Percentiles rank a stretch among this genome's conserved stretches.
Evolutionary conservation across 345 rosid genomes (phyloP).

Genomic region (Eucalyptus curtisii): DNA sequence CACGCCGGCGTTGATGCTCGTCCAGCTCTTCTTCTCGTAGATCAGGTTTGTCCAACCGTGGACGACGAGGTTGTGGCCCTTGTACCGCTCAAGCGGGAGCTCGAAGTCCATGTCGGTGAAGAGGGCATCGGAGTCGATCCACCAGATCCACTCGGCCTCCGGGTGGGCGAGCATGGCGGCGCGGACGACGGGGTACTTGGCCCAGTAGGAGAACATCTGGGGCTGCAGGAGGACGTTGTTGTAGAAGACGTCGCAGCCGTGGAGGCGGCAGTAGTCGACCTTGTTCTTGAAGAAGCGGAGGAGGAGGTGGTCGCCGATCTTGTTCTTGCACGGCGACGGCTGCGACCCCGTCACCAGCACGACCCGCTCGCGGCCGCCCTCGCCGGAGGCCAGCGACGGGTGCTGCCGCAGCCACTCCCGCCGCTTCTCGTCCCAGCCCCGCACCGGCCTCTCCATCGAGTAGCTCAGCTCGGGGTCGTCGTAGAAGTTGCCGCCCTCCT

Average conservation of each 20-base stretch:
- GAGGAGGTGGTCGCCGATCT: conserved; percentile 78
- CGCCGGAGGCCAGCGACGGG: conserved; percentile 53
- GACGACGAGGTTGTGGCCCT: conserved; percentile 61
- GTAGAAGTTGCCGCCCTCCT: conserved; percentile 32
- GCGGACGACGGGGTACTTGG: conserved; percentile 60
- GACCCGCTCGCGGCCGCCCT: conserved; percentile 29
- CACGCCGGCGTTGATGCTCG: conserved; percentile 80
- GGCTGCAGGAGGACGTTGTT: conserved; percentile 70
- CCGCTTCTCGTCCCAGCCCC: conserved; percentile 77
- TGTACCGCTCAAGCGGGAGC: conserved; percentile 57
- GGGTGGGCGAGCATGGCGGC: conserved; percentile 97
- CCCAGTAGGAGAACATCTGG: conserved; percentile 74
- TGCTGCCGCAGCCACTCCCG: conserved; percentile 57
- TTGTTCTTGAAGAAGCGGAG: conserved; percentile 83
- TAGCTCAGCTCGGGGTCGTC: conserved; percentile 69
- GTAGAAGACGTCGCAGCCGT: conserved; percentile 78
- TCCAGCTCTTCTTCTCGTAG: conserved; percentile 63
- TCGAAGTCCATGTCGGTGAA: conserved; percentile 92
- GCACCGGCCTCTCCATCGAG: conserved; percentile 39
- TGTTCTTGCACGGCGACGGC: conserved; percentile 68
- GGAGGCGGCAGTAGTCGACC: conserved; percentile 85
- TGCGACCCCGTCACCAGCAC: conserved; percentile 85
- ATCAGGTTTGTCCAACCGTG: conserved; percentile 81
- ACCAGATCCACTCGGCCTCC: conserved; percentile 99
- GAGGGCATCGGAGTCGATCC: conserved; percentile 95